These are phyloP conservation scores for Fusarium cyanostomum DNA, from an alignment of 2,329 filamentous ascomycete genomes.

Conservation along the genomic window DNA sequence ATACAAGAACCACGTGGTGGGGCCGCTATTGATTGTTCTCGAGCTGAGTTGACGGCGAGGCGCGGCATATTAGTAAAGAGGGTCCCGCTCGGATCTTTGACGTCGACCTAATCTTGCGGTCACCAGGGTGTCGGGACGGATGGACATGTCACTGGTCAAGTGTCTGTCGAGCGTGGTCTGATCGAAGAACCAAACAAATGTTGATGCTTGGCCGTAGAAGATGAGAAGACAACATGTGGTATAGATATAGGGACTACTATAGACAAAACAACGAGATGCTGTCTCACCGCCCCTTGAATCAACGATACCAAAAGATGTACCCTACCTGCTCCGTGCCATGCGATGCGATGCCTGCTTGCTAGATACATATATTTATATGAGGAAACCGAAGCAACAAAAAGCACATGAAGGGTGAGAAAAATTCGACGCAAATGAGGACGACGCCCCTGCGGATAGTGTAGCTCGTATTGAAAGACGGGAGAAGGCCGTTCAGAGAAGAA, in stretches of 20 bases:
- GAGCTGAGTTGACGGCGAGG: neutral
- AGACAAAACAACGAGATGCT: neutral
- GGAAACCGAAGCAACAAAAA: neutral
- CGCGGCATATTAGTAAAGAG: neutral
- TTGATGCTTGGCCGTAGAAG: neutral
- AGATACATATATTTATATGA: constrained; percentile 7
- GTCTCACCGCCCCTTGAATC: neutral
- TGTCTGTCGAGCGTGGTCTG: neutral
- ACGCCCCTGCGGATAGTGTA: neutral
- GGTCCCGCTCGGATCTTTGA: neutral
- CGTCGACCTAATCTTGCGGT: constrained; percentile 6
- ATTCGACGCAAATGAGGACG: neutral
- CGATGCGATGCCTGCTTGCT: constrained; percentile 27
- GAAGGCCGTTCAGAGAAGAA: neutral
- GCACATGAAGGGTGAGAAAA: neutral
- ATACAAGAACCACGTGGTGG: neutral
- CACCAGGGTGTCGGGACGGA: constrained; percentile 3
- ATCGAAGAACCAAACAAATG: neutral
- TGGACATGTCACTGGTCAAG: neutral
- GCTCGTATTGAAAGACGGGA: constrained; percentile 8
- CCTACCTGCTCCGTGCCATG: constrained; percentile 32
- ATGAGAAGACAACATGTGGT: neutral
- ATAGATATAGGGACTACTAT: constrained; percentile 11
- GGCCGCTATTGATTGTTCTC: neutral
- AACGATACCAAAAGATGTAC: constrained; percentile 11